phyloP scores from a whole-genome alignment of 305 asterid species.

The Fraxinus platypoda region DNA sequence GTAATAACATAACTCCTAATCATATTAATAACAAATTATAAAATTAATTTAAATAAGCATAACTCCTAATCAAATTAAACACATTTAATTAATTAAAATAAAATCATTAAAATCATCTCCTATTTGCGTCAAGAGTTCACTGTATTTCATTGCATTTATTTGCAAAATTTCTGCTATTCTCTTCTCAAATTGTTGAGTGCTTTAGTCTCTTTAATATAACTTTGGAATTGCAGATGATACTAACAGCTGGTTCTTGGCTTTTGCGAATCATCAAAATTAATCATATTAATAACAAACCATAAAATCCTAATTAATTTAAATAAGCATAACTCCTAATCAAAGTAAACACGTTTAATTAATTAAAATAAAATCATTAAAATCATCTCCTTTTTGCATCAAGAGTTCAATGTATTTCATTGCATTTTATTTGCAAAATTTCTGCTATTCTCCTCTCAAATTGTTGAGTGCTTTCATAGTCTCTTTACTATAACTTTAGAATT shows the following conservation, averaged over 20 bases:
- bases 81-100: background rate
- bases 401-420: conserved; percentile 7
- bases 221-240: conserved; percentile 3
- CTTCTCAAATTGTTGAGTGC: conserved; percentile 5
- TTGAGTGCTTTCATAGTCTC: background rate
- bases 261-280: background rate
- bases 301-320: background rate
- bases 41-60: background rate
- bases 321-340: background rate
- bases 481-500: conserved; percentile 12
- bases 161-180: background rate
- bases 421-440: conserved; percentile 6
- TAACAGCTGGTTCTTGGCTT: background rate
- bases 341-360: background rate
- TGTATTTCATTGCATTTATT: conserved; percentile 13
- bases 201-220: conserved; percentile 6
- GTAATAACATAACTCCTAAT: background rate
- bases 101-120: background rate
- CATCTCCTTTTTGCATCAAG: background rate
- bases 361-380: background rate
- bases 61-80: background rate
- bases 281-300: background rate
- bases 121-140: background rate
- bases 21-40: background rate
- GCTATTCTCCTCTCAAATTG: conserved; percentile 4